Base-by-base conservation (phyloP, 805 yeast species). In the Saccharomycopsis guyanensis region DNA sequence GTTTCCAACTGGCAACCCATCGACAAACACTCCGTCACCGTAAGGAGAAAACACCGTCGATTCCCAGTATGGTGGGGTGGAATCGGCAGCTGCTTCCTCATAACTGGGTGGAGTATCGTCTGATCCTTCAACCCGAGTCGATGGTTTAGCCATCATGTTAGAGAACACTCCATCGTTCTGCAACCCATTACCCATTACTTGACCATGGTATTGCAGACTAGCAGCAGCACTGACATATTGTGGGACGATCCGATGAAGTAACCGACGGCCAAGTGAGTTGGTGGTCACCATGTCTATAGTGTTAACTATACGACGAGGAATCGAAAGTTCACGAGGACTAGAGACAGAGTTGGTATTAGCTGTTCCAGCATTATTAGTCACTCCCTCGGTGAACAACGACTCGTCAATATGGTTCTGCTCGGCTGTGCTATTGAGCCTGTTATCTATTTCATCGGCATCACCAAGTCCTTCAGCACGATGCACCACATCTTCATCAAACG, bases 21-120 rank as follows among this genome's bases (percentile, higher is more conserved):
- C 96, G 27, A 93, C 87, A 63, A 86, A 86, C 16, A 93, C 81
- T 62, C 91, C 97, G 59, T 93, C 97, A 46, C 76, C 80, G 56
- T 76, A 81, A 3, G 95, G 85, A 3, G 86, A 76, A 59, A 88
- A 72, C 36, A 86, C 78, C 0, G 93, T 77, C 5, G 89, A 78
- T 63, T 93, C 98, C 95, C 97, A 93, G 64, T 93, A 93, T 34
- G 96, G 95, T 0, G 98, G 98, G 0, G 94, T 79, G 13, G 93
- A 76, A 60, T 93, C 98, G 2, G 87, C 83, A 0, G 96, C 86
- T 0, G 96, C 97, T 59, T 89, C 97, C 47, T 86, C 96, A 64
- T 93, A 93, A 0, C 95, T 72, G 2, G 97, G 97, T 18, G 86
- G 82, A 27, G 68, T 68, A 50, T 82, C 89, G 8, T 68, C 63